These are phyloP conservation scores for Microdochium nivale DNA, from an alignment of 2,329 filamentous ascomycete genomes.

Conservation along the genomic window DNA sequence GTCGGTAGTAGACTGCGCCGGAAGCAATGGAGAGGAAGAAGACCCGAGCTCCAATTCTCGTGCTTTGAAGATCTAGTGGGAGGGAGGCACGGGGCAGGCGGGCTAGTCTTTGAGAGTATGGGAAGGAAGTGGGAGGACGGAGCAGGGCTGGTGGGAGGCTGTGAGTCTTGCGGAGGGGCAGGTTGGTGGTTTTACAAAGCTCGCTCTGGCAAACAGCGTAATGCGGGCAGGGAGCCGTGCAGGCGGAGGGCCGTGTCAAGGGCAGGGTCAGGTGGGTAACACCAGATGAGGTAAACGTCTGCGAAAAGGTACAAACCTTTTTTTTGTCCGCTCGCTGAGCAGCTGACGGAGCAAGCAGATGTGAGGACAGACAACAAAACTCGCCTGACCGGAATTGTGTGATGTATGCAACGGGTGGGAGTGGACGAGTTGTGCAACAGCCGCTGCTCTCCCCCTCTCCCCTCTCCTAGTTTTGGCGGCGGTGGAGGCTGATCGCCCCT, in stretches of 20 bases:
- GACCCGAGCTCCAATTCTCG: background rate
- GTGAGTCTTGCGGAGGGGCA: background rate
- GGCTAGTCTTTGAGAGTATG: background rate
- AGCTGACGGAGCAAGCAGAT: too few relatives aligned
- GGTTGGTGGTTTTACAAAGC: background rate
- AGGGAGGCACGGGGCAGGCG: background rate
- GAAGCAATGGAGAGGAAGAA: background rate
- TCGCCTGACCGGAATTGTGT: too few relatives aligned
- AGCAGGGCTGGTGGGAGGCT: background rate
- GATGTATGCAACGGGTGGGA: too few relatives aligned
- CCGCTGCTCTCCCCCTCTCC: background rate
- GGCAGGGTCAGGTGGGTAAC: background rate
- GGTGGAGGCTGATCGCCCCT: background rate
- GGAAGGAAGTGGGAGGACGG: background rate
- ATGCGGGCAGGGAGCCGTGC: background rate
- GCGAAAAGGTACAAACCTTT: background rate
- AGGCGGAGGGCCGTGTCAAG: background rate
- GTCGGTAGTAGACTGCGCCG: background rate
- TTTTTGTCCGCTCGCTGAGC: background rate
- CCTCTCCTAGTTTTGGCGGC: background rate
- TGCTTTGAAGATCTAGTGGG: background rate
- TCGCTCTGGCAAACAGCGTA: background rate
- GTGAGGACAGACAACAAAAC: too few relatives aligned
- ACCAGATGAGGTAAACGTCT: background rate
- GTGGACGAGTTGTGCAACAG: too few relatives aligned